These are phyloP conservation scores for Leishmania martiniquensis DNA, from an alignment of 208 protist genomes.

Conservation along the genomic window DNA sequence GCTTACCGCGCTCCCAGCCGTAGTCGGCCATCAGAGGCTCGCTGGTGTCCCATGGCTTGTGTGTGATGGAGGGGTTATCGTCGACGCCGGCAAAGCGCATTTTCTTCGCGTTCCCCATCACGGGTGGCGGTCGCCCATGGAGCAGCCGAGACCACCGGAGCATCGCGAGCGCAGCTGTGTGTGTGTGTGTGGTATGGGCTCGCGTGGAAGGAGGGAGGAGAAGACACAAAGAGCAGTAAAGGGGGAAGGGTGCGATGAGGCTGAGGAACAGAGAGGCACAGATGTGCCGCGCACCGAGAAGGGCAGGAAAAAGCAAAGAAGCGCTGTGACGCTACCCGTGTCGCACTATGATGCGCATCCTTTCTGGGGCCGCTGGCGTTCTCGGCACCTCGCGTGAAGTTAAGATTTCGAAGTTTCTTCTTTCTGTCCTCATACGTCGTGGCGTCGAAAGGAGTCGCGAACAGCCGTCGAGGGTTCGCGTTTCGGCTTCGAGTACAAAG, in stretches of 20 bases:
- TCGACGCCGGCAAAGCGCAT: constrained; percentile 76
- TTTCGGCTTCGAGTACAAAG: too few species aligned
- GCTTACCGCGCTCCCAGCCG: constrained; percentile 79
- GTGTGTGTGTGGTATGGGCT: not conserved
- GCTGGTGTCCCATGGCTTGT: constrained; percentile 69
- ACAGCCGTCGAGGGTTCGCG: too few species aligned
- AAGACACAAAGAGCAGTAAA: not conserved
- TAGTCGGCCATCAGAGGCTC: constrained; percentile 89
- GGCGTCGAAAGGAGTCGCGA: too few species aligned
- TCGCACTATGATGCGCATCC: not conserved
- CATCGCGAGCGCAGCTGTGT: constrained; percentile 29
- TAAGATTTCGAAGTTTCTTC: too few species aligned
- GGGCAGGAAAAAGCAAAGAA: not conserved
- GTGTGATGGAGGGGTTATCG: constrained; percentile 84
- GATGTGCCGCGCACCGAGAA: not conserved
- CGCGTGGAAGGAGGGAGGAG: not conserved
- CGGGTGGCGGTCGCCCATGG: constrained; percentile 58
- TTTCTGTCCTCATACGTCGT: too few species aligned
- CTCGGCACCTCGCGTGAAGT: not conserved
- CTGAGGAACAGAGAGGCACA: not conserved
- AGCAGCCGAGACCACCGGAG: constrained; percentile 32
- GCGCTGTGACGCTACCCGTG: not conserved
- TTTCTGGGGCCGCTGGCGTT: not conserved
- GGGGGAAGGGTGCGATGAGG: not conserved
- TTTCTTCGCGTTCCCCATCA: constrained; percentile 72